These are phyloP conservation scores for Paraphoma sp. DNA, from an alignment of 2,329 filamentous ascomycete genomes.

Conservation along the genomic window DNA sequence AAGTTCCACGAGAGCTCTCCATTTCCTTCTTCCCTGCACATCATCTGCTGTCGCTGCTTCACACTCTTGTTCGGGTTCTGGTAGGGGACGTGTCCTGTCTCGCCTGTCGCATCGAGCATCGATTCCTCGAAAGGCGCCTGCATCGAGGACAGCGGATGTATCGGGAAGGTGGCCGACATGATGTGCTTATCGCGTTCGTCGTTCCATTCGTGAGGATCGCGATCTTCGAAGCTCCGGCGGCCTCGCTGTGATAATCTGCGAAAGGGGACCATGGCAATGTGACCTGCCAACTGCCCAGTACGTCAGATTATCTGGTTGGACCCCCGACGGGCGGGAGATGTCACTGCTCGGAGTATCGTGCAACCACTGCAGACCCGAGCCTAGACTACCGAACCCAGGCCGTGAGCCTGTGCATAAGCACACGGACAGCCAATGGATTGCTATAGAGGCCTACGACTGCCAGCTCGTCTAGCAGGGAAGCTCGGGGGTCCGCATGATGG, in stretches of 20 bases:
- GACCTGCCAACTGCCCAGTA: slow-evolving; percentile 7
- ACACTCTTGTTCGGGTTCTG: slow-evolving; percentile 51
- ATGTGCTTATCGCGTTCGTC: slow-evolving; percentile 42
- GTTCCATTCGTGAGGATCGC: slow-evolving; percentile 40
- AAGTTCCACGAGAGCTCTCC: slow-evolving; percentile 71
- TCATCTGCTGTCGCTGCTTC: slow-evolving; percentile 43
- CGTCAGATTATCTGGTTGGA: slow-evolving; percentile 7
- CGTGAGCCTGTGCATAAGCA: slow-evolving; percentile 37
- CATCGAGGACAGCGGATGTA: slow-evolving; percentile 77
- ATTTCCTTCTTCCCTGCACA: slow-evolving; percentile 70
- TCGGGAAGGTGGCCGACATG: slow-evolving; percentile 52
- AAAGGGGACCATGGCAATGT: slow-evolving; percentile 32
- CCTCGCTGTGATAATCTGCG: slow-evolving; percentile 27
- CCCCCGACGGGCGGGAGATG: slow-evolving; percentile 21
- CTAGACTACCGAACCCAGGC: slow-evolving; percentile 27
- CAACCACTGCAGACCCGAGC: slow-evolving; percentile 27
- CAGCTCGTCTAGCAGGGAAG: slow-evolving; percentile 27
- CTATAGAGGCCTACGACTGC: background rate
- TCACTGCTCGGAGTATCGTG: slow-evolving; percentile 29
- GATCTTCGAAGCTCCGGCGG: slow-evolving; percentile 23
- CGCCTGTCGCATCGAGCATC: slow-evolving; percentile 69
- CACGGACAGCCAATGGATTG: slow-evolving; percentile 9
- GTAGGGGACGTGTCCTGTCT: slow-evolving; percentile 41
- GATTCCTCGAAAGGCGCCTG: slow-evolving; percentile 85
- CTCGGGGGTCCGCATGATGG: slow-evolving; percentile 27